These are phyloP conservation scores for Geotrichum cucujoidarum DNA, from an alignment of 1,139 yeast species.

Conservation along the genomic window DNA sequence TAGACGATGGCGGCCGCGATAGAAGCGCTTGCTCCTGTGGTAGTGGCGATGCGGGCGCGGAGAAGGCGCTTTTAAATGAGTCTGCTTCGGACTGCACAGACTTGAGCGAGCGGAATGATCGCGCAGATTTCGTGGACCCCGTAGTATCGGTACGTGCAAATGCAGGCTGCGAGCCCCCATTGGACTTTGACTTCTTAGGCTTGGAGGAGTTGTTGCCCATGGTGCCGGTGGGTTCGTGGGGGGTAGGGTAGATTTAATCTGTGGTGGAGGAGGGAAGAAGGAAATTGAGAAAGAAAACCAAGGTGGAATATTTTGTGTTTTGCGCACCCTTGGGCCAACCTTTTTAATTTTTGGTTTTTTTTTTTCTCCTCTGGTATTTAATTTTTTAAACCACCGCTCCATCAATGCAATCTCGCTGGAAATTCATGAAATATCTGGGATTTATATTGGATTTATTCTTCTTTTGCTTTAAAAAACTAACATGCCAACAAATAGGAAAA, in stretches of 20 bases:
- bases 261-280: not conserved
- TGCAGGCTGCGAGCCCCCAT: slow-evolving; percentile 29
- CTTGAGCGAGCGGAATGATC: slow-evolving; percentile 34
- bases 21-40: not conserved
- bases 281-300: not conserved
- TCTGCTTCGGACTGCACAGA: slow-evolving; percentile 28
- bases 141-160: slow-evolving; percentile 42
- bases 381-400: too few relatives aligned
- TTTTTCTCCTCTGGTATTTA: too few relatives aligned
- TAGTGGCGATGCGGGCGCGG: slow-evolving; percentile 5
- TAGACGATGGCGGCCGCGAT: slow-evolving; percentile 4
- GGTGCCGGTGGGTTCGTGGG: slow-evolving; percentile 1
- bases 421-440: not conserved
- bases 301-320: not conserved
- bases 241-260: not conserved
- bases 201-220: slow-evolving; percentile 38
- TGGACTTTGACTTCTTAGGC: slow-evolving; percentile 28
- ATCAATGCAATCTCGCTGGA: not conserved
- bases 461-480: too few relatives aligned
- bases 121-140: slow-evolving; percentile 37
- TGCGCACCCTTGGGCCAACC: too few relatives aligned
- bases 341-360: too few relatives aligned
- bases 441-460: not conserved
- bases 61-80: slow-evolving; percentile 28
- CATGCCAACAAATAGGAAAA: too few relatives aligned